Evolutionary conservation across 345 rosid genomes (phyloP).

Genomic region (Abelmoschus esculentus): DNA sequence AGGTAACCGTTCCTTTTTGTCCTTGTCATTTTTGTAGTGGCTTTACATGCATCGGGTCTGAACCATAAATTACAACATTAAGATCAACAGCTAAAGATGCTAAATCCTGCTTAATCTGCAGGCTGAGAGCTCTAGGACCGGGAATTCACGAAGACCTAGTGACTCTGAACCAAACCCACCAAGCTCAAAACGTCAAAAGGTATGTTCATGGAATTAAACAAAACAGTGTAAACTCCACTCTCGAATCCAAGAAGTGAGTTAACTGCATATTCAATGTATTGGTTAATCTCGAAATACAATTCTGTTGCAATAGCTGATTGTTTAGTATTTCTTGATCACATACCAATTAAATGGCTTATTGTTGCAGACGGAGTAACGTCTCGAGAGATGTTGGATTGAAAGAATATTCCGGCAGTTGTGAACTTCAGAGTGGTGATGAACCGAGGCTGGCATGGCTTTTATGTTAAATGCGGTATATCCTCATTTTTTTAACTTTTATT

Average conservation of each 20-base stretch:
- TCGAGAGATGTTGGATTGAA: background rate
- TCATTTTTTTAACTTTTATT: background rate
- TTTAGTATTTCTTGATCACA: background rate
- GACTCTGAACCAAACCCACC: conserved; percentile 28
- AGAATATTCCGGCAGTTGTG: background rate
- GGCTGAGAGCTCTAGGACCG: conserved; percentile 37
- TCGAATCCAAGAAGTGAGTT: background rate
- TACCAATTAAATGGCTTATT: background rate
- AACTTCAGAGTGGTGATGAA: background rate
- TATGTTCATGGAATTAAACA: background rate
- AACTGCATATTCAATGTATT: background rate
- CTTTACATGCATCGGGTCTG: background rate
- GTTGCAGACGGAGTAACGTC: conserved; percentile 36
- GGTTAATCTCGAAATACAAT: background rate
- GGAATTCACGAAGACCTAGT: conserved; percentile 6
- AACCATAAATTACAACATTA: background rate
- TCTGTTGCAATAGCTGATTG: background rate
- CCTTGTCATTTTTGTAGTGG: background rate
- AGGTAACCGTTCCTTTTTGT: conserved; percentile 17
- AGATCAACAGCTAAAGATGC: background rate
- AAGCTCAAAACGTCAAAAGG: too few relatives aligned
- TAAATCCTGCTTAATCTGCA: conserved; percentile 17
- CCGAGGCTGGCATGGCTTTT: background rate
- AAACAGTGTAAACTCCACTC: background rate
- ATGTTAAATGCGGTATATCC: background rate